These are phyloP conservation scores for Adiantum capillusveneris DNA, from an alignment of 75 land plant genomes.

Conservation along the genomic window DNA sequence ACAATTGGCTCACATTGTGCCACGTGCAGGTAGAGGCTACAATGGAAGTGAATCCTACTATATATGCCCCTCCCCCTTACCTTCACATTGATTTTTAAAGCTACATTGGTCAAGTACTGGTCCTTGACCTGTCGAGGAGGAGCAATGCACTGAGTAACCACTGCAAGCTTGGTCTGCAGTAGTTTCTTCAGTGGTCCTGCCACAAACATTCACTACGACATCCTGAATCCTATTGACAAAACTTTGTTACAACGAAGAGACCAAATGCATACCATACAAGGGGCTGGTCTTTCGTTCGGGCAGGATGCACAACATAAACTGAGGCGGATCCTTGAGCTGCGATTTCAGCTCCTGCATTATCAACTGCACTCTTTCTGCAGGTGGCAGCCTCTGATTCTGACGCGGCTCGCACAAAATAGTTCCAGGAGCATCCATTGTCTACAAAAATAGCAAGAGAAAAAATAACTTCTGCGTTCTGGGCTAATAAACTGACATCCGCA, in stretches of 20 bases:
- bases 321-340: conserved; percentile 38
- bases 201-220: neutral
- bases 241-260: too few species aligned
- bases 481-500: too few species aligned
- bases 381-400: conserved; percentile 26
- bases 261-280: conserved; percentile 57
- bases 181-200: conserved; percentile 81
- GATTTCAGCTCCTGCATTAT: conserved; percentile 48
- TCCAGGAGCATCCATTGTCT: conserved; percentile 22
- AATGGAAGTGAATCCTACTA: too few species aligned
- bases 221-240: too few species aligned
- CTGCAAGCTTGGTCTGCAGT: conserved; percentile 48
- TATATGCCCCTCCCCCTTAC: conserved; percentile 17
- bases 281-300: conserved; percentile 69
- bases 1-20: too few species aligned
- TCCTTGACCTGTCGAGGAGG: conserved; percentile 55
- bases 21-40: too few species aligned
- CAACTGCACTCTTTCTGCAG: conserved; percentile 58
- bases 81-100: conserved; percentile 90
- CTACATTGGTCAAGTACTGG: conserved; percentile 80
- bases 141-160: conserved; percentile 80
- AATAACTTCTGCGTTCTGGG: too few species aligned
- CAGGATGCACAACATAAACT: conserved; percentile 70
- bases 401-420: conserved; percentile 44
- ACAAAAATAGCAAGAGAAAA: too few species aligned